Evolutionary conservation across 768 basidiomycete species (phyloP).

Genomic region (Mycena rosella): DNA sequence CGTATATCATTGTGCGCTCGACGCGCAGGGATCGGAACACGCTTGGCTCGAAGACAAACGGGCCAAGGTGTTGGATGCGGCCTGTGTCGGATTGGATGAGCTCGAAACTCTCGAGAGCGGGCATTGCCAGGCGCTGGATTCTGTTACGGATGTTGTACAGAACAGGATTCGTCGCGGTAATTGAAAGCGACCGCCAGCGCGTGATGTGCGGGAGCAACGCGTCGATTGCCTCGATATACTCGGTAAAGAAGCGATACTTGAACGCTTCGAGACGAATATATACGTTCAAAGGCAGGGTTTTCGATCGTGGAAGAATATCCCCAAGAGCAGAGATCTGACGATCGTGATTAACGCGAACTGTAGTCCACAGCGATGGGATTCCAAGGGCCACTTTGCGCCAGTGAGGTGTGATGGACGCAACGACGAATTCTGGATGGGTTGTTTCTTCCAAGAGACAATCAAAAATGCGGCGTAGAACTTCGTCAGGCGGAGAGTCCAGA

Average conservation of each 20-base stretch:
- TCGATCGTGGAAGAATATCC: constrained; percentile 15
- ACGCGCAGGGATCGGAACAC: constrained; percentile 23
- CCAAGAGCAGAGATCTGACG: constrained; percentile 26
- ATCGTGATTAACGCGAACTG: constrained; percentile 22
- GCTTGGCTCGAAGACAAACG: constrained; percentile 21
- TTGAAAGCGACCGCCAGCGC: constrained; percentile 21
- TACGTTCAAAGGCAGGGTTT: constrained; percentile 15
- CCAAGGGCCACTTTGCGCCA: constrained; percentile 28
- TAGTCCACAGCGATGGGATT: constrained; percentile 30
- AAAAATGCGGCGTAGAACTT: constrained; percentile 23
- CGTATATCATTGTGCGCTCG: constrained; percentile 33
- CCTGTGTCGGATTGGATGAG: constrained; percentile 29
- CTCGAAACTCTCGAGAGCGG: constrained; percentile 20
- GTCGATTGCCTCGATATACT: constrained; percentile 21
- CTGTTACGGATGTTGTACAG: constrained; percentile 19
- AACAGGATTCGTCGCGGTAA: constrained; percentile 30
- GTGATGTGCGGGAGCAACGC: constrained; percentile 5
- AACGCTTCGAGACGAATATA: constrained; percentile 28
- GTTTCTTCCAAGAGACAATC: neutral
- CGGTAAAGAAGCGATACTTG: constrained; percentile 23
- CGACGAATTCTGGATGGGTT: neutral
- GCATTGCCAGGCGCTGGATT: constrained; percentile 6
- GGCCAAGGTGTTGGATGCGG: constrained; percentile 29
- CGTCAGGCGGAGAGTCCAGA: constrained; percentile 26
- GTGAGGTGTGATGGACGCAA: constrained; percentile 15